Evolutionary conservation across 768 basidiomycete genomes (phyloP), one percentile per base, ranked within the genome.

Genomic region (Psilocybe cubensis): DNA sequence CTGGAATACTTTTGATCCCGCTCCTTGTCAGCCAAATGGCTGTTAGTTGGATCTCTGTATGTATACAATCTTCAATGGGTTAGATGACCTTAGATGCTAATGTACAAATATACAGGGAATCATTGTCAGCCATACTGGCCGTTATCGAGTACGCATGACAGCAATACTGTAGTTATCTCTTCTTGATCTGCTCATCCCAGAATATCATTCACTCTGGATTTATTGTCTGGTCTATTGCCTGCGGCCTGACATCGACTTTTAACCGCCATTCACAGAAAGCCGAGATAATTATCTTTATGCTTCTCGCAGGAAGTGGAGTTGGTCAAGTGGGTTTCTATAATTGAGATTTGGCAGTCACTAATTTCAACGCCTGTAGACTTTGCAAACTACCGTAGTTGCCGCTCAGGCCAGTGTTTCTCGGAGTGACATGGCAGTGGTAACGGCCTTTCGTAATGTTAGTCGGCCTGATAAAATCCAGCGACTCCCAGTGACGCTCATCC

Each of bases 371-470:
- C 54, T 48, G 17, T 21, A 85, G 82, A 85, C 83, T 0, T 63
- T 83, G 12, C 82, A 83, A 66, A 88, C 86, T 0, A 88, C 86
- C 0, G 89, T 87, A 0, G 83, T 89, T 6, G 87, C 87, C 0
- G 86, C 83, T 6, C 91, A 92, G 66, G 88, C 89, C 0, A 85
- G 87, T 23, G 90, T 92, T 0, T 70, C 82, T 0, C 73, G 89
- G 33, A 77, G 76, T 38, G 89, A 92, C 58, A 90, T 92, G 88
- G 86, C 87, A 1, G 86, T 89, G 8, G 88, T 91, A 0, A 91
- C 89, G 0, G 85, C 84, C 0, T 80, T 85, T 54, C 78, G 86
- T 47, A 88, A 87, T 66, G 85, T 84, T 54, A 31, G 79, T n/a
- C n/a, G n/a, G n/a, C n/a, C n/a, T n/a, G n/a, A n/a, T n/a, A n/a